Conservation (phyloP, 1,284 basidiomycete species). For the Lignosus rhinocerotis region DNA sequence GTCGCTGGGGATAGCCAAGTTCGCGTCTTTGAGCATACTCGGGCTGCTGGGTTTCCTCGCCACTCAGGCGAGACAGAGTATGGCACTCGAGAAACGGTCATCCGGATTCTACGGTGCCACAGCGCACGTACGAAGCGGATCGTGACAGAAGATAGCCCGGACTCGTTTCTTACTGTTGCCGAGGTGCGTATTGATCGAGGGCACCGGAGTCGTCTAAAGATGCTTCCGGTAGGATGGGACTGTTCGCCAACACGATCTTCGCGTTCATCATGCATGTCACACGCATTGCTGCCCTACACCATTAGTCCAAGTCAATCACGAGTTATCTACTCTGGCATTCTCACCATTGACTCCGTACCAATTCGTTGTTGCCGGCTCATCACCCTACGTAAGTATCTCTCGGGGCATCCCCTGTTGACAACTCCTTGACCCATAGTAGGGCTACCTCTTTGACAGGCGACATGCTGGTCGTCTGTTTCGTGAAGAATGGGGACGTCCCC, state of each 20-base stretch:
- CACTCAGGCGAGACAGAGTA: conserved; percentile 39
- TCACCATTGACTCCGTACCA: conserved; percentile 74
- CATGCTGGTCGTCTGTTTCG: conserved; percentile 66
- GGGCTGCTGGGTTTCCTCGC: conserved; percentile 43
- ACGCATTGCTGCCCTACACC: conserved; percentile 62
- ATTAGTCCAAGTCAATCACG: conserved; percentile 58
- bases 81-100: conserved; percentile 45
- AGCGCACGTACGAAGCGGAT: conserved; percentile 75
- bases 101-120: conserved; percentile 70
- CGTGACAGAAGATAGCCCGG: conserved; percentile 80
- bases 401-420: background rate
- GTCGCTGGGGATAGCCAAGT: conserved; percentile 83
- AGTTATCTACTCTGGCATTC: conserved; percentile 64
- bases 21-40: conserved; percentile 75
- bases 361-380: conserved; percentile 74
- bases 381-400: conserved; percentile 55
- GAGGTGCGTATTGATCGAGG: conserved; percentile 53
- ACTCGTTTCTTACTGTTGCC: conserved; percentile 82
- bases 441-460: conserved; percentile 87
- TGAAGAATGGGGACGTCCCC: conserved; percentile 73
- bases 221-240: conserved; percentile 51
- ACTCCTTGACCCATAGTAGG: conserved; percentile 43
- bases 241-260: conserved; percentile 87
- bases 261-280: conserved; percentile 65
- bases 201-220: background rate